These are phyloP conservation scores for Cucumis cinereus DNA, from an alignment of 306 rosid species.

Conservation along the genomic window DNA sequence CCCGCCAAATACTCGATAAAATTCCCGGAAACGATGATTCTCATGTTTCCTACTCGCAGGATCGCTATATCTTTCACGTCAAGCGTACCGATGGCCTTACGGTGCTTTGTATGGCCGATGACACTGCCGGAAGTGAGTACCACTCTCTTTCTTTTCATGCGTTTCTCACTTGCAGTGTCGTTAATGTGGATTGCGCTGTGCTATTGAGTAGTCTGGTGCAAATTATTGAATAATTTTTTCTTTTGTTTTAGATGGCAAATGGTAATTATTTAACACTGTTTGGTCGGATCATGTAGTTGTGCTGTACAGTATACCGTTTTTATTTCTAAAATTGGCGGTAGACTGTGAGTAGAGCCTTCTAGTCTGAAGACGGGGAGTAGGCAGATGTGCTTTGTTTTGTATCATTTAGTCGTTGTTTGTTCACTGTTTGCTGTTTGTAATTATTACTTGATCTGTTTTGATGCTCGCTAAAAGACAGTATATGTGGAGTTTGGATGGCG, in stretches of 20 bases:
- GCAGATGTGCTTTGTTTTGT: not conserved
- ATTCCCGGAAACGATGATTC: slow-evolving; percentile 64
- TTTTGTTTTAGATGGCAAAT: not conserved
- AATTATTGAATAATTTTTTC: not conserved
- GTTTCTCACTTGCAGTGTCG: not conserved
- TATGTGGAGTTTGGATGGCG: not conserved
- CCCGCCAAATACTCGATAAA: slow-evolving; percentile 77
- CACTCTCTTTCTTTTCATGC: not conserved
- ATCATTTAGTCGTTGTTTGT: not conserved
- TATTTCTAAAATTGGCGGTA: not conserved
- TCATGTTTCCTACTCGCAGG: slow-evolving; percentile 87
- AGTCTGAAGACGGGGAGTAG: not conserved
- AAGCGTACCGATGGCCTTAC: slow-evolving; percentile 98
- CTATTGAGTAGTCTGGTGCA: not conserved
- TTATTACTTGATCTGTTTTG: not conserved
- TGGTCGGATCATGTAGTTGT: not conserved
- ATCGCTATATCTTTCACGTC: slow-evolving; percentile 79
- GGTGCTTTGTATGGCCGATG: slow-evolving; percentile 98
- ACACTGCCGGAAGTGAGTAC: slow-evolving; percentile 61
- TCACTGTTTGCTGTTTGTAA: not conserved
- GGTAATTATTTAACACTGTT: not conserved
- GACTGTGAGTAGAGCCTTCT: not conserved
- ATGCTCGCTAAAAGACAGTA: not conserved
- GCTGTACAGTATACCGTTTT: not conserved
- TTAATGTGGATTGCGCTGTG: not conserved